Evolutionary conservation across 129 eudicot species (phyloP).

Genomic region (Helichrysum umbraculigerum): DNA sequence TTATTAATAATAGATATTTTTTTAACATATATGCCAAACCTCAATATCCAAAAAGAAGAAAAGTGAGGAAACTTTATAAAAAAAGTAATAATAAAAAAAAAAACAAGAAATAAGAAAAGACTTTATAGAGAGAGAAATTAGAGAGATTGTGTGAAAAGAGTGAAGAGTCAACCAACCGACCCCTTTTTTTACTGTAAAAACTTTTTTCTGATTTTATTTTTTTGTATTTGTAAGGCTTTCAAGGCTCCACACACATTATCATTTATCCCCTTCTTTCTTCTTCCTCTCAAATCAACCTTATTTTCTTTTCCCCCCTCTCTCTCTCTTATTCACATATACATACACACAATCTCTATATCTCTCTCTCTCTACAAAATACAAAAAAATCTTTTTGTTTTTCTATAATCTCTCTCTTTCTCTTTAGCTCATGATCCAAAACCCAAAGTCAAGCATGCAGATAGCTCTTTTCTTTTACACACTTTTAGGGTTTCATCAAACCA

Average conservation of each 20-base stretch:
- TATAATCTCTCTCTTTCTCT: constrained; percentile 34
- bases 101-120: constrained; percentile 18
- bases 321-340: not conserved
- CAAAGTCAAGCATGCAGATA: constrained; percentile 72
- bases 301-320: not conserved
- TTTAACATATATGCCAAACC: too few relatives aligned
- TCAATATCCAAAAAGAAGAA: not conserved
- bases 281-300: constrained; percentile 1
- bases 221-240: constrained; percentile 80
- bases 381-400: constrained; percentile 29
- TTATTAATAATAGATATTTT: too few relatives aligned
- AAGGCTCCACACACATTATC: constrained; percentile 78
- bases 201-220: constrained; percentile 45
- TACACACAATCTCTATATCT: not conserved
- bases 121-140: constrained; percentile 19
- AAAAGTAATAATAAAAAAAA: not conserved
- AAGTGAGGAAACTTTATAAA: not conserved
- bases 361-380: constrained; percentile 22
- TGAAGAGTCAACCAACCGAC: constrained; percentile 79
- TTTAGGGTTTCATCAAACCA: constrained; percentile 40
- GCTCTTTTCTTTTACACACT: constrained; percentile 8
- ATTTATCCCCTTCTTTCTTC: constrained; percentile 25
- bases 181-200: constrained; percentile 36
- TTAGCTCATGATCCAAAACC: constrained; percentile 48
- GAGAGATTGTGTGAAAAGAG: constrained; percentile 25